Conservation (phyloP, 129 eudicot genomes). For the Arctium minus region DNA sequence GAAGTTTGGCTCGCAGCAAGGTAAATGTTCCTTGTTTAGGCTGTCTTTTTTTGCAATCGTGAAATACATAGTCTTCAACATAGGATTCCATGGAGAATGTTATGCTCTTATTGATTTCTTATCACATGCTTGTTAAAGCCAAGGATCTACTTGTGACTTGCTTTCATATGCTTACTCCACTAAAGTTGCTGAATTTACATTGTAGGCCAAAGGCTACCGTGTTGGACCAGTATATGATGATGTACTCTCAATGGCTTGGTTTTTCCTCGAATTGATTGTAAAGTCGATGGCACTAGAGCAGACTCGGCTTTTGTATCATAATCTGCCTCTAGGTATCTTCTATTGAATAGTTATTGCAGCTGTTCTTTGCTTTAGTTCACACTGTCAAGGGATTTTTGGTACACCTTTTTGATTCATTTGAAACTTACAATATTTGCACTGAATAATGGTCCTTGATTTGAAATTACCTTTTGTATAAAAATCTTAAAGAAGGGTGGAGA, state of each 20-base stretch:
- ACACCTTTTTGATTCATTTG: neutral
- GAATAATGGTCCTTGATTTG: neutral
- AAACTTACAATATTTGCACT: neutral
- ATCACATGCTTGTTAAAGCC: neutral
- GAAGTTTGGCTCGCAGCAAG: conserved; percentile 99
- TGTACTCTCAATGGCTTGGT: conserved; percentile 99
- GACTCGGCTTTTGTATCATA: conserved; percentile 76
- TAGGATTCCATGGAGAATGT: neutral
- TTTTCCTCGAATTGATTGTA: conserved; percentile 92
- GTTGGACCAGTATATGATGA: conserved; percentile 99
- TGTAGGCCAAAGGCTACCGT: conserved; percentile 97
- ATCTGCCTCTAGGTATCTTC: conserved; percentile 75
- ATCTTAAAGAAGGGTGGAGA: neutral
- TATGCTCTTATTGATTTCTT: neutral
- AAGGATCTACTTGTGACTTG: conserved; percentile 1
- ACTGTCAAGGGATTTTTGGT: neutral
- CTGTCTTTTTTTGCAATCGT: neutral
- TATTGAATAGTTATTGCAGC: neutral
- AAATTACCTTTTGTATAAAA: neutral
- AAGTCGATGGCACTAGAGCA: conserved; percentile 99
- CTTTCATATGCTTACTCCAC: conserved; percentile 7
- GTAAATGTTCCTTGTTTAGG: conserved; percentile 26
- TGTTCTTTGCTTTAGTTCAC: neutral
- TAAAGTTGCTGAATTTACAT: neutral
- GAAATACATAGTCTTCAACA: neutral